Percentiles rank a stretch among this genome's conserved stretches.
Conservation (phyloP, 2,329 filamentous ascomycete species). For the Aspergillus fructus region DNA sequence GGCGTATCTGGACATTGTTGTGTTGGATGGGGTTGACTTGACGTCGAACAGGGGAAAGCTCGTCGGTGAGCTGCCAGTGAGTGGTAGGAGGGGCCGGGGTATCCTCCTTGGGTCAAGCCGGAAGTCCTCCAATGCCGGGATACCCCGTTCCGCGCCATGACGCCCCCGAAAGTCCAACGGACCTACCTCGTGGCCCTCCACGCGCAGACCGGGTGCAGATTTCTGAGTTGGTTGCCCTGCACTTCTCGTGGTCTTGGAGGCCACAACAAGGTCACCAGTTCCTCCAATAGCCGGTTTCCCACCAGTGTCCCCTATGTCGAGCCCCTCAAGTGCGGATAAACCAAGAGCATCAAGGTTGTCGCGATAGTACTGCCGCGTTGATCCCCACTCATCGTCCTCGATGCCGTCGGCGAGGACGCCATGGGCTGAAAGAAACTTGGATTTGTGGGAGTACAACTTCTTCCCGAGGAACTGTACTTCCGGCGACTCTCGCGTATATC, state of each 20-base stretch:
- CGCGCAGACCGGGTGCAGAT: slow-evolving; percentile 13
- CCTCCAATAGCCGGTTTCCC: slow-evolving; percentile 22
- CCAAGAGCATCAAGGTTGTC: slow-evolving; percentile 45
- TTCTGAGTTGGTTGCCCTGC: slow-evolving; percentile 17
- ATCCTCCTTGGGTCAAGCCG: slow-evolving; percentile 24
- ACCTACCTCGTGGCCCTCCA: slow-evolving; percentile 10
- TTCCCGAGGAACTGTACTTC: slow-evolving; percentile 44
- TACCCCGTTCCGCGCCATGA: slow-evolving; percentile 15
- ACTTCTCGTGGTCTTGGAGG: slow-evolving; percentile 19
- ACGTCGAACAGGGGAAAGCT: slow-evolving; percentile 31
- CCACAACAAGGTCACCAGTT: slow-evolving; percentile 22
- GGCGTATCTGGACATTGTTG: slow-evolving; percentile 45
- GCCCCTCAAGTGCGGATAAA: slow-evolving; percentile 35
- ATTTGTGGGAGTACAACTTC: slow-evolving; percentile 43
- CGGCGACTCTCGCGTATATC: slow-evolving; percentile 42
- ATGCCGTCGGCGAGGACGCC: slow-evolving; percentile 41
- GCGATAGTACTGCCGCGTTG: slow-evolving; percentile 41
- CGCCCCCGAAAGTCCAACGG: slow-evolving; percentile 21
- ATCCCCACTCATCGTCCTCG: slow-evolving; percentile 38
- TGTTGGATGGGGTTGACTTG: slow-evolving; percentile 22
- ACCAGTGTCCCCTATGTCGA: slow-evolving; percentile 26
- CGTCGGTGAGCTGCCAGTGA: slow-evolving; percentile 32
- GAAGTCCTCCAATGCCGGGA: slow-evolving; percentile 23
- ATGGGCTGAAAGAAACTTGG: slow-evolving; percentile 41
- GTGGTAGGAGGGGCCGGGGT: slow-evolving; percentile 22